Percentiles rank a stretch among this genome's conserved stretches.
phyloP scores from a whole-genome alignment of 371 early-diverging fungal species.

The Syncephalastrum monosporum region DNA sequence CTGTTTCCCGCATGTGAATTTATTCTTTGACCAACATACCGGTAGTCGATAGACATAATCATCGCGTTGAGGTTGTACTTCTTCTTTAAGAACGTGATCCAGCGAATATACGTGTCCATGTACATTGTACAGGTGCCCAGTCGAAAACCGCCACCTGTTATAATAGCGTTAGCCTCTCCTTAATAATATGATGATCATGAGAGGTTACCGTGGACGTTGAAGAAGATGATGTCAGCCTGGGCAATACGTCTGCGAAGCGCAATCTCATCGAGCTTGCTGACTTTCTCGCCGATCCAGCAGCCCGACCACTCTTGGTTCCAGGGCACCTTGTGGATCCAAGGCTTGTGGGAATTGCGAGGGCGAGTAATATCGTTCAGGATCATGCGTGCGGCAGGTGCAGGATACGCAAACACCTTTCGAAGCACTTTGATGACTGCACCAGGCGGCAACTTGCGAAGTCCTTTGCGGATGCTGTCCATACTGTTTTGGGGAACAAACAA shows the following conservation, averaged over 20 bases:
- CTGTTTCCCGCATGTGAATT: background rate
- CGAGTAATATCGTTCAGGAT: constrained; percentile 39
- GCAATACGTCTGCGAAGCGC: constrained; percentile 24
- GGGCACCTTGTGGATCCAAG: constrained; percentile 42
- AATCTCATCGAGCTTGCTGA: constrained; percentile 19
- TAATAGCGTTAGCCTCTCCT: too few species aligned
- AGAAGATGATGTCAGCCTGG: constrained; percentile 36
- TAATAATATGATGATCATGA: background rate
- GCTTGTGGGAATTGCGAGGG: constrained; percentile 35
- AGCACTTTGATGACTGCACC: constrained; percentile 35
- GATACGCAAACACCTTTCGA: constrained; percentile 36
- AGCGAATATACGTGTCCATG: constrained; percentile 42
- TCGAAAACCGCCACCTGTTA: constrained; percentile 39
- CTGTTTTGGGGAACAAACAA: constrained; percentile 5
- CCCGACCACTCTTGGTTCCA: constrained; percentile 40
- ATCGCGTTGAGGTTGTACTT: constrained; percentile 32
- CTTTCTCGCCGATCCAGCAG: constrained; percentile 45
- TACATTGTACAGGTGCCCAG: constrained; percentile 32
- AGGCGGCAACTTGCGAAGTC: constrained; percentile 37
- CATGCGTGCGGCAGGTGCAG: constrained; percentile 38
- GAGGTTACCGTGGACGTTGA: constrained; percentile 39
- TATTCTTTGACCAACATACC: constrained; percentile 10
- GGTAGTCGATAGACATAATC: constrained; percentile 46
- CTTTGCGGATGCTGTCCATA: constrained; percentile 38
- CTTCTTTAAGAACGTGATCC: constrained; percentile 37